Conservation (phyloP, 495 filamentous ascomycete genomes). For the Aspergillus sparsus region DNA sequence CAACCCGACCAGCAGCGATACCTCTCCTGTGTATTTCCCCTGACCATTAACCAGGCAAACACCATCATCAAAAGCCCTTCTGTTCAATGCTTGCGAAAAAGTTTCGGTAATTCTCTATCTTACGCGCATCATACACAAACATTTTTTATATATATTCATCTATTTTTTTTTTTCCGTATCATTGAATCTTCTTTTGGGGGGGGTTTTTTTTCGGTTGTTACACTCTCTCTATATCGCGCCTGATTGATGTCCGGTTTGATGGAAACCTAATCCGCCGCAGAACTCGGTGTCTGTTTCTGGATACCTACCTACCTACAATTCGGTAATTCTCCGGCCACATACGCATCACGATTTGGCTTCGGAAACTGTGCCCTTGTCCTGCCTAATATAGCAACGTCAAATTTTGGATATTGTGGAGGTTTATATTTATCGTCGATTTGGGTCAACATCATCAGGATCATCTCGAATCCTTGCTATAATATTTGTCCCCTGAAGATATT, state of each 20-base stretch:
- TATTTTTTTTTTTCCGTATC: constrained; percentile 5
- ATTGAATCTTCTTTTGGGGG: no score
- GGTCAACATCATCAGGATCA: not conserved
- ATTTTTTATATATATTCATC: not conserved
- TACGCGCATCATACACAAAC: not conserved
- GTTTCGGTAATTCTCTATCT: constrained; percentile 3
- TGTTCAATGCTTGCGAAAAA: constrained; percentile 2
- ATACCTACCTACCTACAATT: not conserved
- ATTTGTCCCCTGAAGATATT: no score
- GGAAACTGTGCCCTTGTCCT: not conserved
- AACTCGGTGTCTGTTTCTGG: constrained; percentile 9
- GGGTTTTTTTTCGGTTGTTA: no score
- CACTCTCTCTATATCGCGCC: not conserved
- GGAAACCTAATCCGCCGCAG: not conserved
- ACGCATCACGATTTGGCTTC: constrained; percentile 3
- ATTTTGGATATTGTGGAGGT: not conserved
- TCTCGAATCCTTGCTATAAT: not conserved
- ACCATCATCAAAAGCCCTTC: constrained; percentile 3
- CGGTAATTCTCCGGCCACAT: constrained; percentile 15
- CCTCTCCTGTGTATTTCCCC: constrained; percentile 12
- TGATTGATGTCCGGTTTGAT: constrained; percentile 1
- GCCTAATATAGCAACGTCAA: not conserved
- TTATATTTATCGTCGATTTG: not conserved
- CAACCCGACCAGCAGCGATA: not conserved
- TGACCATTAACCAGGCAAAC: constrained; percentile 19